Evolutionary conservation across 305 asterid species (phyloP).

Genomic region (Fraxinus dipetala): DNA sequence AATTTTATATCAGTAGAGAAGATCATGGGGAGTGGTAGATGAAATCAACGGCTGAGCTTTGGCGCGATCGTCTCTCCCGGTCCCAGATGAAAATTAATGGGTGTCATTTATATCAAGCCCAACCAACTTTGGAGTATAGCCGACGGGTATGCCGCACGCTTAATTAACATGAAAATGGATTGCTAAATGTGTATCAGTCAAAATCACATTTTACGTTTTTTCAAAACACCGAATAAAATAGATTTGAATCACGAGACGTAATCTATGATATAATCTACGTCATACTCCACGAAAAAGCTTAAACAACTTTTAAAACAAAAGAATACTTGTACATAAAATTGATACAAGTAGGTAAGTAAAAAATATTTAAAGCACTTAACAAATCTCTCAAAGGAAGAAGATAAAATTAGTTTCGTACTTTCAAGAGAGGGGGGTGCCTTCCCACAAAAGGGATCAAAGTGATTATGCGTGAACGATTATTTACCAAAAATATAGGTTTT

Average conservation of each 20-base stretch:
- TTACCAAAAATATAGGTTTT: background rate
- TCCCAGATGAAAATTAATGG: background rate
- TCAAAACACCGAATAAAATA: background rate
- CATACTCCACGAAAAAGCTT: too few relatives aligned
- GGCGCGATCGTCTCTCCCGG: background rate
- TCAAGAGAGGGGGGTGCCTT: background rate
- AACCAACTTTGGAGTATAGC: background rate
- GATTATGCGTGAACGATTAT: too few relatives aligned
- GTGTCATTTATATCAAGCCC: background rate
- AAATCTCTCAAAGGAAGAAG: background rate
- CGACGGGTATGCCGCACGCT: background rate
- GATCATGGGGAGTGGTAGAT: background rate
- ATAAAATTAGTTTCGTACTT: background rate
- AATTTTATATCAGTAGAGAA: background rate
- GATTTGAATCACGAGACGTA: too few relatives aligned
- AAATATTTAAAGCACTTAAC: background rate
- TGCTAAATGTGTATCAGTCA: background rate
- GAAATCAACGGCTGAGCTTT: conserved; percentile 1
- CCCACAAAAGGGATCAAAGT: background rate
- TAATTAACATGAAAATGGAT: background rate
- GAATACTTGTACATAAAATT: background rate
- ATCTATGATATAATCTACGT: too few relatives aligned
- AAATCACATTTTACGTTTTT: background rate
- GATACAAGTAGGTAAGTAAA: background rate
- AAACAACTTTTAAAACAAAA: too few relatives aligned